Percentiles rank a stretch among this genome's conserved stretches.
These are phyloP conservation scores for Phyllosticta citriasiana DNA, from an alignment of 2,329 filamentous ascomycete species.

Conservation along the genomic window DNA sequence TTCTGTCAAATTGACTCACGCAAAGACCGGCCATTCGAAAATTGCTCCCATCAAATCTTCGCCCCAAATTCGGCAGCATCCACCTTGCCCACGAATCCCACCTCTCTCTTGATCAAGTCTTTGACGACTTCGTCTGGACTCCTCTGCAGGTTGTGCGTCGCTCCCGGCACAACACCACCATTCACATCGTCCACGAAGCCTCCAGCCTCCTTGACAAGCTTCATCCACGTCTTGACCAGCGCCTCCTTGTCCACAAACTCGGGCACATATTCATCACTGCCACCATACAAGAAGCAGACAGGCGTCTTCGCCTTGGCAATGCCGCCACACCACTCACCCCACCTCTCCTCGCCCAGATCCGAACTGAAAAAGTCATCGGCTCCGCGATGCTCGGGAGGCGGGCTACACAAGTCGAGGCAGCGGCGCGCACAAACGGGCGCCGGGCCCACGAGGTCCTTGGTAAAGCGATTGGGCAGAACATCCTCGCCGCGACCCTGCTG, in stretches of 20 bases:
- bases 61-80: neutral
- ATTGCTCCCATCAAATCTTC: neutral
- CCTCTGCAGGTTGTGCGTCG: slow-evolving; percentile 42
- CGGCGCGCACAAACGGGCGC: slow-evolving; percentile 46
- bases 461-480: slow-evolving; percentile 38
- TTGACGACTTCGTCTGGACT: slow-evolving; percentile 37
- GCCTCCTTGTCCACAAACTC: slow-evolving; percentile 45
- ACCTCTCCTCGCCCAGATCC: slow-evolving; percentile 54
- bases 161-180: slow-evolving; percentile 40
- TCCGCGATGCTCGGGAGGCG: slow-evolving; percentile 42
- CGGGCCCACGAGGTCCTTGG: slow-evolving; percentile 17
- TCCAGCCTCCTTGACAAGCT: slow-evolving; percentile 32
- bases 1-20: neutral
- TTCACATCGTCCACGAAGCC: slow-evolving; percentile 39
- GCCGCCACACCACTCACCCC: slow-evolving; percentile 52
- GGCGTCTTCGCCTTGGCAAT: slow-evolving; percentile 40
- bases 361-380: slow-evolving; percentile 87
- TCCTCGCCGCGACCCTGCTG: slow-evolving; percentile 44
- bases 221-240: slow-evolving; percentile 49
- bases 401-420: slow-evolving; percentile 49
- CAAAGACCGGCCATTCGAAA: neutral
- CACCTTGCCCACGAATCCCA: slow-evolving; percentile 35
- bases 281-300: slow-evolving; percentile 56
- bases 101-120: slow-evolving; percentile 42
- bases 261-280: slow-evolving; percentile 56